Evolutionary conservation across 23 red algal genomes (phyloP).

Genomic region (Chondrus crispus): DNA sequence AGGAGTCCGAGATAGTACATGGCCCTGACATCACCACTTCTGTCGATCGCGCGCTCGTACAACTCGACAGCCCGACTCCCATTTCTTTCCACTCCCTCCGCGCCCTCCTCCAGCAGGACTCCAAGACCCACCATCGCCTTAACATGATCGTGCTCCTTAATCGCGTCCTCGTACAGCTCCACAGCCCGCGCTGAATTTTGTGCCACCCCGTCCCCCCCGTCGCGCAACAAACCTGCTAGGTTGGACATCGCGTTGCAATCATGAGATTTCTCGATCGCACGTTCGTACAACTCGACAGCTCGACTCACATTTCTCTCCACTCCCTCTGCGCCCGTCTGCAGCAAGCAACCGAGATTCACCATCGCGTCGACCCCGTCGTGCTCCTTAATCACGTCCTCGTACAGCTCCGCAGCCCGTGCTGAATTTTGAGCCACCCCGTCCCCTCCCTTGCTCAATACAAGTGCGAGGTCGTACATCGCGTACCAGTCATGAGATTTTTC

Average conservation of each 20-base stretch:
- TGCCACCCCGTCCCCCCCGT: neutral
- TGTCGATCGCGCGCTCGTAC: neutral
- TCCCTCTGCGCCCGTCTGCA: neutral
- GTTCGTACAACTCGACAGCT: neutral
- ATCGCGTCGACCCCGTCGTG: neutral
- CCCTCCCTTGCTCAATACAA: neutral
- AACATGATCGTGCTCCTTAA: neutral
- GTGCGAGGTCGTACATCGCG: constrained; percentile 27
- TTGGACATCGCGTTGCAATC: neutral
- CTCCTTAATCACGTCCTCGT: neutral
- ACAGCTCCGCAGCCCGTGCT: neutral
- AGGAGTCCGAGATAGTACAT: neutral
- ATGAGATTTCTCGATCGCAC: neutral
- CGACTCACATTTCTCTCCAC: neutral
- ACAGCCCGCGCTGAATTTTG: neutral
- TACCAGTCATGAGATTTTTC: neutral
- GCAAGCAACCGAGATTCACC: constrained; percentile 4
- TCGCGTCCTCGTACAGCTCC: neutral
- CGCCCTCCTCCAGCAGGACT: neutral
- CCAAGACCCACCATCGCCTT: constrained; percentile 4
- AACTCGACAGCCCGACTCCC: neutral
- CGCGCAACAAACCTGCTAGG: neutral
- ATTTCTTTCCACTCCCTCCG: neutral
- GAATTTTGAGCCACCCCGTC: neutral
- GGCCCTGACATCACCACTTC: neutral